phyloP scores from a whole-genome alignment of 345 rosid genomes.

The Lepidium africanum region DNA sequence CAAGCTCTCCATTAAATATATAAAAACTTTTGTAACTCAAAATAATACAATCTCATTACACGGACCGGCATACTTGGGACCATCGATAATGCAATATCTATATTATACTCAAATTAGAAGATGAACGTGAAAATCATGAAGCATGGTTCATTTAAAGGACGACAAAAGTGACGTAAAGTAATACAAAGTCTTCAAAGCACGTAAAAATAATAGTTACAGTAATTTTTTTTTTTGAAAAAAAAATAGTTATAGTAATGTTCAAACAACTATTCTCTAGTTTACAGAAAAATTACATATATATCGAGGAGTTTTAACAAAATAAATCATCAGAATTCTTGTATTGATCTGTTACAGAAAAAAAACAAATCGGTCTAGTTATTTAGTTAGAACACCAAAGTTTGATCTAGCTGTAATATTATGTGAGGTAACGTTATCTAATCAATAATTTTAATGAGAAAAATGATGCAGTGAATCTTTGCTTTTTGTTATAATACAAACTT shows the following conservation, averaged over 20 bases:
- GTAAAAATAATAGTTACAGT: neutral
- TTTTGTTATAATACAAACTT: neutral
- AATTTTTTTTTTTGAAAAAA: too few species aligned
- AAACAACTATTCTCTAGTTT: too few species aligned
- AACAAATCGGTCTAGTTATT: too few species aligned
- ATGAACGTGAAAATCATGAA: conserved; percentile 17
- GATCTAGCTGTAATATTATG: too few species aligned
- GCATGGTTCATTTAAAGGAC: conserved; percentile 9
- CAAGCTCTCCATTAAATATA: neutral
- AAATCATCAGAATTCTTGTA: too few species aligned
- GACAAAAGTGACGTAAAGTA: conserved; percentile 13
- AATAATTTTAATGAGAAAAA: neutral
- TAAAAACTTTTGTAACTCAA: neutral
- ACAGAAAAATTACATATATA: too few species aligned
- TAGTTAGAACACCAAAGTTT: too few species aligned
- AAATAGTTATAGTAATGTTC: too few species aligned
- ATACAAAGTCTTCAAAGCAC: neutral
- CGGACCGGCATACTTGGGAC: conserved; percentile 21
- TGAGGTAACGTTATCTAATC: neutral
- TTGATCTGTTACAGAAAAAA: too few species aligned
- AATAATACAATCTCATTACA: conserved; percentile 4
- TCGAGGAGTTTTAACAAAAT: too few species aligned
- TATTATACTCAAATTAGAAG: conserved; percentile 8
- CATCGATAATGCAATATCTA: neutral
- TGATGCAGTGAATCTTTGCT: neutral